Conservation (phyloP, 495 filamentous ascomycete species). For the Xylaria scruposa region DNA sequence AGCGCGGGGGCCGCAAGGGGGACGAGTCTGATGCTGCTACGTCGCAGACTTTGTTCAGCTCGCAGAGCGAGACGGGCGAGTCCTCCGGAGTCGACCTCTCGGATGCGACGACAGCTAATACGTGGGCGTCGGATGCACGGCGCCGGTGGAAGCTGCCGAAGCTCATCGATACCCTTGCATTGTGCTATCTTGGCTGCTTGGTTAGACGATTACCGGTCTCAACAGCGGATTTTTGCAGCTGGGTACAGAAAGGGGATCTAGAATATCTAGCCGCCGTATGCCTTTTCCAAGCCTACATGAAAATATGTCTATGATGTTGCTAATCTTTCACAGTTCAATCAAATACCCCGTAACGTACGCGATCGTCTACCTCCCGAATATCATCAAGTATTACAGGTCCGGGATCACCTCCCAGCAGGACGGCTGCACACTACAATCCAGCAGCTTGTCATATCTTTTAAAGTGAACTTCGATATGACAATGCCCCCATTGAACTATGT, state of each 20-base stretch:
- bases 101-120: slow-evolving; percentile 35
- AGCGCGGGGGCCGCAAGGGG: slow-evolving; percentile 25
- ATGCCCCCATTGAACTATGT: slow-evolving; percentile 76
- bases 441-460: slow-evolving; percentile 66
- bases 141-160: slow-evolving; percentile 49
- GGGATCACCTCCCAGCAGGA: slow-evolving; percentile 53
- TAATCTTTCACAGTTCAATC: slow-evolving; percentile 45
- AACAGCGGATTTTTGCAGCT: slow-evolving; percentile 51
- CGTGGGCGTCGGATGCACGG: slow-evolving; percentile 34
- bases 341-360: slow-evolving; percentile 71
- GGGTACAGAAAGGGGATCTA: slow-evolving; percentile 50
- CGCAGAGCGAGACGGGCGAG: slow-evolving; percentile 40
- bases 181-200: slow-evolving; percentile 55
- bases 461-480: slow-evolving; percentile 68
- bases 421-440: slow-evolving; percentile 69
- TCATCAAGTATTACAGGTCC: slow-evolving; percentile 62
- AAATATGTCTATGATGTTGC: not conserved
- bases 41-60: slow-evolving; percentile 44
- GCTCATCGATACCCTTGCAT: slow-evolving; percentile 49
- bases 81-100: slow-evolving; percentile 32
- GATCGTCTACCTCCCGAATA: slow-evolving; percentile 68
- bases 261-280: slow-evolving; percentile 51
- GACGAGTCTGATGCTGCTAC: slow-evolving; percentile 25
- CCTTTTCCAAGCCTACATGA: not conserved
- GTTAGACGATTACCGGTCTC: slow-evolving; percentile 50